phyloP scores from a whole-genome alignment of 208 protist species.

The Naegleria gruberi region DNA sequence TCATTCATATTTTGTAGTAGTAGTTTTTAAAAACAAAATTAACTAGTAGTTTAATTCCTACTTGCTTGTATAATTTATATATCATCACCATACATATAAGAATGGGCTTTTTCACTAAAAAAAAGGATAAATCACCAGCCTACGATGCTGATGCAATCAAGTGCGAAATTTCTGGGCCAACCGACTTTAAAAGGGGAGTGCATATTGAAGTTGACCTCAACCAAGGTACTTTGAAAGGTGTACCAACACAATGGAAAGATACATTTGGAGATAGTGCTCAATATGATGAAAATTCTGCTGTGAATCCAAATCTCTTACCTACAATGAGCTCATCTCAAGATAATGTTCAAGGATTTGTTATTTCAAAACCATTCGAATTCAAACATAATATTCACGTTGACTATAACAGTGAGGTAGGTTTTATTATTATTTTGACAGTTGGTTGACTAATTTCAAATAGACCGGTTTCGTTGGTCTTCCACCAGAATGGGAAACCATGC shows the following conservation, averaged over 20 bases:
- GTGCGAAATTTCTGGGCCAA: neutral
- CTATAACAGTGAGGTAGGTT: neutral
- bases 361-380: slow-evolving; percentile 5
- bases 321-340: neutral
- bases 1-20: too few species aligned
- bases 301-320: neutral
- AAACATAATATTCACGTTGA: slow-evolving; percentile 6
- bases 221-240: neutral
- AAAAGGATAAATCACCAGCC: neutral
- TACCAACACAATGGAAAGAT: neutral
- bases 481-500: slow-evolving; percentile 9
- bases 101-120: neutral
- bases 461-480: slow-evolving; percentile 11
- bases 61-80: neutral
- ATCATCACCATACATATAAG: neutral
- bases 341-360: neutral
- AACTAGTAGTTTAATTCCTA: too few species aligned
- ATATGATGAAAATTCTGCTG: neutral
- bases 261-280: slow-evolving; percentile 6
- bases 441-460: neutral
- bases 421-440: neutral
- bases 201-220: neutral
- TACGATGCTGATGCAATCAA: neutral
- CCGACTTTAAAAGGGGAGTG: neutral
- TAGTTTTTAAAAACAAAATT: too few species aligned